Base-by-base conservation (phyloP, 768 basidiomycete species). In the Neoboletus magnificus region DNA sequence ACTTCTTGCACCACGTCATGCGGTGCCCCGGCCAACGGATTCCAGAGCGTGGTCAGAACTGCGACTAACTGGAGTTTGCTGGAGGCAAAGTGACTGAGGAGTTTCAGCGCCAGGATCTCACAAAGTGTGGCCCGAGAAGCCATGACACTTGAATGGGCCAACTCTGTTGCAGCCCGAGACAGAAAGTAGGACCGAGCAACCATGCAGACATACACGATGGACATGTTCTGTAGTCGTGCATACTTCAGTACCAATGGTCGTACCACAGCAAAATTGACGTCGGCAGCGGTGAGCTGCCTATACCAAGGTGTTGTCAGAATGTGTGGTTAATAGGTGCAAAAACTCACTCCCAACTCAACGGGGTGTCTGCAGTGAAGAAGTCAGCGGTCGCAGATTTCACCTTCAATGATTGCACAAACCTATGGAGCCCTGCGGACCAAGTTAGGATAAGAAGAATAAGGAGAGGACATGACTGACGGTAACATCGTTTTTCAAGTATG, bases 21-120 rank as follows among this genome's bases (percentile, higher is more conserved):
- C 1, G 85, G 77, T 4, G 90, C 90, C 2, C 92, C 91, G 33
- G 87, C 81, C 49, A 96, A 81, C 2, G 93, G 90, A 67, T 86
- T 90, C 89, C 91, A 97, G 54, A 80, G 82, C 0, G 84, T 86
- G 0, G 90, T 93, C 48, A 98, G 73, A 27, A 90, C 87, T 10
- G 88, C 84, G 20, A 73, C 82, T 20, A 94, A 78, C 54, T 88
- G 83, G n/a, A 93, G 80, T 65, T 89, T 81, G 62, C 85, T 82
- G 5, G 80, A 80, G 1, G 89, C 85, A 64, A 90, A 94, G 32
- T 79, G 79, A 22, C 80, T 82, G 12, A 94, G 77, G 23, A 95
- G 81, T 65, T 97, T 97, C 76, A 92, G 84, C 10, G 95, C 93
- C 20, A 97, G 71, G 16, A 97, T 82, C 68, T 97, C 93, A 71